phyloP scores from a whole-genome alignment of 2,329 filamentous ascomycete genomes.

The Paraphoma sp. region DNA sequence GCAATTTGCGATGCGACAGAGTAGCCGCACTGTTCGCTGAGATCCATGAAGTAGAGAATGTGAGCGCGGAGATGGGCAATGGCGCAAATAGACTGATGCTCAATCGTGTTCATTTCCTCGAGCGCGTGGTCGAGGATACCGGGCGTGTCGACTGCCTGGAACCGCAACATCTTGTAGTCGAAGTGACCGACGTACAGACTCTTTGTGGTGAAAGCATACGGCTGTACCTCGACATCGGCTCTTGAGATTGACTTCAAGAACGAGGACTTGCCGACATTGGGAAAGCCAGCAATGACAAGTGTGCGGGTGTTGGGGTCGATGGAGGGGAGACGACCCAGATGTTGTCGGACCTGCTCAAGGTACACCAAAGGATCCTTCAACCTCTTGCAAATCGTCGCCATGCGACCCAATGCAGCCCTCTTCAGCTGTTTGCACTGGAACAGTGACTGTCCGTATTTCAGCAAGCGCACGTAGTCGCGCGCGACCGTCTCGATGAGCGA shows the following conservation, averaged over 20 bases:
- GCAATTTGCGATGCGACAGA: conserved; percentile 90
- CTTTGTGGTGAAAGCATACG: conserved; percentile 98
- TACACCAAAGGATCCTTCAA: conserved; percentile 95
- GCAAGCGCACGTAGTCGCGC: conserved; percentile 91
- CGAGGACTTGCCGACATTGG: conserved; percentile 90
- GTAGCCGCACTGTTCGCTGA: conserved; percentile 96
- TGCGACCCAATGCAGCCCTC: conserved; percentile 91
- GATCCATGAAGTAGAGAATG: conserved; percentile 97
- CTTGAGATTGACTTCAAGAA: conserved; percentile 92
- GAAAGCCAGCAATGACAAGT: conserved; percentile 94
- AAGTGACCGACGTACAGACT: conserved; percentile 97
- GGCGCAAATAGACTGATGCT: conserved; percentile 98
- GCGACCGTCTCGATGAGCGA: conserved; percentile 95
- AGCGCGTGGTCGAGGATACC: conserved; percentile 97
- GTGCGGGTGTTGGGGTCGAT: conserved; percentile 98
- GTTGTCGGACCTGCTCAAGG: conserved; percentile 95
- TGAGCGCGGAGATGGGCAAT: conserved; percentile 96
- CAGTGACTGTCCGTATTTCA: conserved; percentile 88
- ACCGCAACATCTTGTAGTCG: conserved; percentile 91
- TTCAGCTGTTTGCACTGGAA: conserved; percentile 99
- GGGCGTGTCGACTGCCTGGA: conserved; percentile 96
- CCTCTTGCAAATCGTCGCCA: conserved; percentile 96
- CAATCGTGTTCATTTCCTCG: conserved; percentile 98
- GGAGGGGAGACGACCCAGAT: conserved; percentile 94
- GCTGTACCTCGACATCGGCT: conserved; percentile 95